These are phyloP conservation scores for Pulicaria dysenterica DNA, from an alignment of 129 eudicot species.

Conservation along the genomic window DNA sequence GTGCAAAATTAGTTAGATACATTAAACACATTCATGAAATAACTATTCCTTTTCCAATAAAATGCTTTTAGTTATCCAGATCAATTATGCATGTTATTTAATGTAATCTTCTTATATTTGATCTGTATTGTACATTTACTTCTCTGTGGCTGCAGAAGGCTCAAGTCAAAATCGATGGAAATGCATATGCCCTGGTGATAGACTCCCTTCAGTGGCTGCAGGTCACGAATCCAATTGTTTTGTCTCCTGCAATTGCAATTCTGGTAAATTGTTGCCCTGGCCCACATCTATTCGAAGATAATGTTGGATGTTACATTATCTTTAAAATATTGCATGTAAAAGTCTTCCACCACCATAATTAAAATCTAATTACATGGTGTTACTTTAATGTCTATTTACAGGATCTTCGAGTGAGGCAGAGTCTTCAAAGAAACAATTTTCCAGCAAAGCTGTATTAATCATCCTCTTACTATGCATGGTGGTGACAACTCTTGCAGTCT, in stretches of 20 bases:
- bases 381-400: conserved; percentile 36
- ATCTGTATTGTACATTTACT: conserved; percentile 10
- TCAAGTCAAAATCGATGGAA: conserved; percentile 55
- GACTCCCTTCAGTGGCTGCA: conserved; percentile 59
- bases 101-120: background rate
- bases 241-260: conserved; percentile 71
- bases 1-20: background rate
- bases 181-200: conserved; percentile 59
- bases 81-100: background rate
- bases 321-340: background rate
- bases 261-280: conserved; percentile 50
- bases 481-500: conserved; percentile 52
- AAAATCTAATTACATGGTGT: background rate
- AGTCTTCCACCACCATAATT: background rate
- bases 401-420: conserved; percentile 45
- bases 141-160: conserved; percentile 36
- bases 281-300: background rate
- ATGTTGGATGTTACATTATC: conserved; percentile 1
- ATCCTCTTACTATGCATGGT: conserved; percentile 54
- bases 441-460: conserved; percentile 55
- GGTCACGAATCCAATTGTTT: conserved; percentile 56
- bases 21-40: conserved; percentile 5
- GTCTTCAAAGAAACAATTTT: conserved; percentile 49
- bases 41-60: background rate
- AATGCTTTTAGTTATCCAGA: background rate